These are phyloP conservation scores for Prunus mira DNA, from an alignment of 306 rosid genomes.

Conservation along the genomic window DNA sequence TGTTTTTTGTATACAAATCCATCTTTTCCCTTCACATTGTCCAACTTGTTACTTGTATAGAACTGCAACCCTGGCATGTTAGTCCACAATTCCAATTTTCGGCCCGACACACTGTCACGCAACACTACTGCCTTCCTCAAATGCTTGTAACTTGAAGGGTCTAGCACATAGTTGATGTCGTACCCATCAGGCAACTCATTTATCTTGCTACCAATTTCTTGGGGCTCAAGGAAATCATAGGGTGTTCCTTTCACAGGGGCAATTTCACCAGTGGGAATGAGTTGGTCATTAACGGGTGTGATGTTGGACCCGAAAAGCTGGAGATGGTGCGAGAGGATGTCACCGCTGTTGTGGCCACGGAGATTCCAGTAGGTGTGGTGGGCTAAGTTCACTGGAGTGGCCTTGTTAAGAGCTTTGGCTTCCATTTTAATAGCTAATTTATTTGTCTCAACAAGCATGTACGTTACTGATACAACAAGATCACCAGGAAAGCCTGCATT, in stretches of 20 bases:
- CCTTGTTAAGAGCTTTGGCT: conserved; percentile 46
- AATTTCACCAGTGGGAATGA: conserved; percentile 54
- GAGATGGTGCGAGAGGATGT: conserved; percentile 51
- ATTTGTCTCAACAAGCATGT: conserved; percentile 39
- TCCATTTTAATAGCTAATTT: conserved; percentile 45
- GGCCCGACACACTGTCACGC: conserved; percentile 43
- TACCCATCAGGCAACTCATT: conserved; percentile 42
- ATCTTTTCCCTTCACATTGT: conserved; percentile 40
- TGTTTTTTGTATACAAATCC: conserved; percentile 31
- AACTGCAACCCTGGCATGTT: conserved; percentile 56
- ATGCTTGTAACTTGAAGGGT: conserved; percentile 13
- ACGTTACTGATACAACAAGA: conserved; percentile 49
- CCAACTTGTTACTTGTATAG: conserved; percentile 44
- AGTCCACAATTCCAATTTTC: conserved; percentile 69
- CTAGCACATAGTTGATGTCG: conserved; percentile 62
- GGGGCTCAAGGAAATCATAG: conserved; percentile 50
- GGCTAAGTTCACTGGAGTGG: conserved; percentile 69
- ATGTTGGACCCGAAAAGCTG: conserved; percentile 47
- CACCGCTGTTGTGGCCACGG: conserved; percentile 58
- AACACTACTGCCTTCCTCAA: conserved; percentile 39
- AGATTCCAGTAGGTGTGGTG: conserved; percentile 75
- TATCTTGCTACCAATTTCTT: conserved; percentile 37
- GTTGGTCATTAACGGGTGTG: conserved; percentile 52
- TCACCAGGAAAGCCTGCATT: conserved; percentile 71
- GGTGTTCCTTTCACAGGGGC: conserved; percentile 40